These are phyloP conservation scores for Sporisorium exsertum DNA, from an alignment of 1,284 basidiomycete genomes.

Conservation along the genomic window DNA sequence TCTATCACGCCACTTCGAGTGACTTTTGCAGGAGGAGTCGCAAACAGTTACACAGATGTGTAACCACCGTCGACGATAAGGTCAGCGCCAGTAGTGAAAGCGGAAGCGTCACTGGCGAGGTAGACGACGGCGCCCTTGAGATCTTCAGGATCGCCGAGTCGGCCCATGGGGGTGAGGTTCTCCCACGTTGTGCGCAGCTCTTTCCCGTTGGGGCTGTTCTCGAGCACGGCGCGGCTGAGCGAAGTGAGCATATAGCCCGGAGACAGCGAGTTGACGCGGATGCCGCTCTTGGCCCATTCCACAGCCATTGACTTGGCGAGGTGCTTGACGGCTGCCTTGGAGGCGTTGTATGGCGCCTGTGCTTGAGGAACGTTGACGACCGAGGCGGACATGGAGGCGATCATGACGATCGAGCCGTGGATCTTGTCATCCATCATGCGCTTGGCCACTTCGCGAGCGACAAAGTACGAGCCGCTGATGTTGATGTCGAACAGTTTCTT, in stretches of 20 bases:
- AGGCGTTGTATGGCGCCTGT: conserved; percentile 97
- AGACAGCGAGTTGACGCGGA: conserved; percentile 78
- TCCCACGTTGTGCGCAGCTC: conserved; percentile 79
- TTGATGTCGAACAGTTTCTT: conserved; percentile 85
- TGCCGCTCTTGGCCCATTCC: conserved; percentile 87
- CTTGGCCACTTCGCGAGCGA: conserved; percentile 88
- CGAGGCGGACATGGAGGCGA: conserved; percentile 87
- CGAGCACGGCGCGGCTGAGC: conserved; percentile 73
- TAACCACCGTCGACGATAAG: conserved; percentile 88
- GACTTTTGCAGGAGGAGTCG: neutral
- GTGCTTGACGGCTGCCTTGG: conserved; percentile 81
- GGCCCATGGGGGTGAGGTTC: conserved; percentile 86
- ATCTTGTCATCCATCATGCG: conserved; percentile 73
- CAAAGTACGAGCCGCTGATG: conserved; percentile 84
- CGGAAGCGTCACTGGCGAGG: conserved; percentile 84
- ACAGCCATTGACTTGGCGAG: conserved; percentile 87
- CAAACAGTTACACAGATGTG: conserved; percentile 37
- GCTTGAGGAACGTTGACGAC: conserved; percentile 79
- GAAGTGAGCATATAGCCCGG: conserved; percentile 76
- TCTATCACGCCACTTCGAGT: neutral
- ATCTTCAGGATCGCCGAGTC: conserved; percentile 69
- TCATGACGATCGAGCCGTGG: conserved; percentile 83
- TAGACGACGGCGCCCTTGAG: conserved; percentile 81
- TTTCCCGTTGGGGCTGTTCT: conserved; percentile 71
- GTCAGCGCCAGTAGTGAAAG: conserved; percentile 86